Evolutionary conservation across 148 eudicot genomes (phyloP).

Genomic region (Pharnaceum exiguum): DNA sequence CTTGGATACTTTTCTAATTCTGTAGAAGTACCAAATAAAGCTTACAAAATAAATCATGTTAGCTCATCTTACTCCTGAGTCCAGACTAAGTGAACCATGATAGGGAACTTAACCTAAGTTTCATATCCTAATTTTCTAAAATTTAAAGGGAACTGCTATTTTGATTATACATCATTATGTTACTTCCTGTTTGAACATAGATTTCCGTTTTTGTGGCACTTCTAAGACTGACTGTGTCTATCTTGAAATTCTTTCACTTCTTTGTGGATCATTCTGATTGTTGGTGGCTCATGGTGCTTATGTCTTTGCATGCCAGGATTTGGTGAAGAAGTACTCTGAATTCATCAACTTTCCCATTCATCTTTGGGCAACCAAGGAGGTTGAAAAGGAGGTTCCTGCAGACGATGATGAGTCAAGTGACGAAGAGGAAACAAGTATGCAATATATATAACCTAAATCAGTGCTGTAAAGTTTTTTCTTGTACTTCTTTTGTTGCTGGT

Average conservation of each 20-base stretch:
- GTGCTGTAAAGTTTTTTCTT: neutral
- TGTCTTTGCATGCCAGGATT: constrained; percentile 43
- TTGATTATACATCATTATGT: too few species aligned
- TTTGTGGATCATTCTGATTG: neutral
- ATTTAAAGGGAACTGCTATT: too few species aligned
- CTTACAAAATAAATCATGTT: too few species aligned
- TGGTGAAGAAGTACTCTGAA: constrained; percentile 91
- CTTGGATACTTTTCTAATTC: neutral
- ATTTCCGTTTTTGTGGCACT: too few species aligned
- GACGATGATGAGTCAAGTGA: constrained; percentile 89
- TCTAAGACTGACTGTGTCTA: neutral
- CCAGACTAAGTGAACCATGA: too few species aligned
- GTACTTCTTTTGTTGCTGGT: neutral
- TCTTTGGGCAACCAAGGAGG: constrained; percentile 94
- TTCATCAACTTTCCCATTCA: constrained; percentile 92
- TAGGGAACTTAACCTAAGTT: too few species aligned
- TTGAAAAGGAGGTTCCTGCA: constrained; percentile 91
- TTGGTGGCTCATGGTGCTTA: neutral
- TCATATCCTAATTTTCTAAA: too few species aligned
- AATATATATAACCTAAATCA: neutral
- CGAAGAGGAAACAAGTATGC: constrained; percentile 81
- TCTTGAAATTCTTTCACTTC: neutral
- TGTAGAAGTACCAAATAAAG: too few species aligned
- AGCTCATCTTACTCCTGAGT: too few species aligned
- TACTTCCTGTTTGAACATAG: too few species aligned